Conservation (phyloP, 1,284 basidiomycete genomes). For the Fomitopsis pinicola region DNA sequence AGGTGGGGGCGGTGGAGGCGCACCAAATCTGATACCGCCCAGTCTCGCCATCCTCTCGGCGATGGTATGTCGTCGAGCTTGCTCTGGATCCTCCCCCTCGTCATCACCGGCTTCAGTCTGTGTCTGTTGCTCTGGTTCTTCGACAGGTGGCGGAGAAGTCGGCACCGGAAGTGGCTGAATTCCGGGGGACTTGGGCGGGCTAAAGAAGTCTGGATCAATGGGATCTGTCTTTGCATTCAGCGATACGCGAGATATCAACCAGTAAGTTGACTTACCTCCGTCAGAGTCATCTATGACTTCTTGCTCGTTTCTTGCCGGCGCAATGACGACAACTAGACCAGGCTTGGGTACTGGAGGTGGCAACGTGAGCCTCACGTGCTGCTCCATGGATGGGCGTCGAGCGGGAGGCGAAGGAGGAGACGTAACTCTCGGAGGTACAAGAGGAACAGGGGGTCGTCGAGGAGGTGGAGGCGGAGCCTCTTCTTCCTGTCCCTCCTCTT, state of each 20-base stretch:
- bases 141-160: slow-evolving; percentile 10
- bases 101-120: slow-evolving; percentile 10
- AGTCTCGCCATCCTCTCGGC: slow-evolving; percentile 79
- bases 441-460: slow-evolving; percentile 6
- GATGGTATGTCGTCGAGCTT: slow-evolving; percentile 53
- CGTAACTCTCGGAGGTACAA: slow-evolving; percentile 2
- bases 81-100: slow-evolving; percentile 43
- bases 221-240: slow-evolving; percentile 43
- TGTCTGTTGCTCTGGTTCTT: background rate
- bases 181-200: slow-evolving; percentile 23
- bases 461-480: slow-evolving; percentile 14
- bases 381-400: background rate
- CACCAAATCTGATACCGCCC: slow-evolving; percentile 70
- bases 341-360: background rate
- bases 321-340: background rate
- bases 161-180: slow-evolving; percentile 10
- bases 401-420: slow-evolving; percentile 10
- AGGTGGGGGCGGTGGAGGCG: slow-evolving; percentile 39
- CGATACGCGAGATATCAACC: slow-evolving; percentile 6
- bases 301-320: slow-evolving; percentile 13
- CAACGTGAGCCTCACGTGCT: background rate
- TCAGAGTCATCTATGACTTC: slow-evolving; percentile 58
- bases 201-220: slow-evolving; percentile 60
- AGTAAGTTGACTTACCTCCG: slow-evolving; percentile 41
- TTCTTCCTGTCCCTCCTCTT: slow-evolving; percentile 5